Percentiles rank a stretch among this genome's conserved stretches.
Evolutionary conservation across 1,284 basidiomycete genomes (phyloP).

Genomic region (Takashimella tepidaria): DNA sequence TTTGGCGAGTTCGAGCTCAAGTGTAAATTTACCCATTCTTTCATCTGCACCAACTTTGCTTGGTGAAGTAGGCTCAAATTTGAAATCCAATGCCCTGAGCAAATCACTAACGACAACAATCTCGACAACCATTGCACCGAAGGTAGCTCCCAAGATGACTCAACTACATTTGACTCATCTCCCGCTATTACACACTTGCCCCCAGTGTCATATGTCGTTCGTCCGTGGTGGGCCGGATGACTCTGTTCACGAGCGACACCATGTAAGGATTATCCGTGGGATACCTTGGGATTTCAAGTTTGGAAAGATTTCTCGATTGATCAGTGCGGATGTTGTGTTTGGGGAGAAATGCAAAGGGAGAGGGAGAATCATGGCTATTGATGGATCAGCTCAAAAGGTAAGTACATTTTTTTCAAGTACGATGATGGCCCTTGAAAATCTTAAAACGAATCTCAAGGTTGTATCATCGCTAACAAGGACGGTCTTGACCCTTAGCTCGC

Average conservation of each 20-base stretch:
- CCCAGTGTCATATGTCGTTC: constrained; percentile 48
- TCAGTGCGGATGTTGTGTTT: constrained; percentile 21
- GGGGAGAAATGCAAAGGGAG: constrained; percentile 14
- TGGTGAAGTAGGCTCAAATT: background rate
- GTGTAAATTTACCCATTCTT: background rate
- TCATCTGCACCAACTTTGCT: background rate
- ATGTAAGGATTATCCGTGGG: constrained; percentile 44
- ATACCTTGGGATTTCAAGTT: constrained; percentile 42
- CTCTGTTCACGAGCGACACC: constrained; percentile 43
- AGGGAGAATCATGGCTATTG: constrained; percentile 22
- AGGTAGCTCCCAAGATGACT: constrained; percentile 21
- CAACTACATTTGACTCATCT: constrained; percentile 36
- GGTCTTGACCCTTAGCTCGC: constrained; percentile 28
- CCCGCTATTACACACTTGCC: constrained; percentile 39
- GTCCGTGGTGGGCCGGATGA: constrained; percentile 48
- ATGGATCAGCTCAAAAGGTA: background rate
- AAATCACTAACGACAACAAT: background rate
- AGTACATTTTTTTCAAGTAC: background rate
- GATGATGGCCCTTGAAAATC: too few relatives aligned
- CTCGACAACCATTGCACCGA: too few relatives aligned
- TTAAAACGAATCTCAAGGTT: too few relatives aligned
- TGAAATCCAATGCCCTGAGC: background rate
- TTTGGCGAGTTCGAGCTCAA: background rate
- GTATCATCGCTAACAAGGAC: background rate
- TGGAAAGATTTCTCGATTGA: constrained; percentile 24